Conservation (phyloP, 345 rosid genomes). For the Dovyalis caffra region DNA sequence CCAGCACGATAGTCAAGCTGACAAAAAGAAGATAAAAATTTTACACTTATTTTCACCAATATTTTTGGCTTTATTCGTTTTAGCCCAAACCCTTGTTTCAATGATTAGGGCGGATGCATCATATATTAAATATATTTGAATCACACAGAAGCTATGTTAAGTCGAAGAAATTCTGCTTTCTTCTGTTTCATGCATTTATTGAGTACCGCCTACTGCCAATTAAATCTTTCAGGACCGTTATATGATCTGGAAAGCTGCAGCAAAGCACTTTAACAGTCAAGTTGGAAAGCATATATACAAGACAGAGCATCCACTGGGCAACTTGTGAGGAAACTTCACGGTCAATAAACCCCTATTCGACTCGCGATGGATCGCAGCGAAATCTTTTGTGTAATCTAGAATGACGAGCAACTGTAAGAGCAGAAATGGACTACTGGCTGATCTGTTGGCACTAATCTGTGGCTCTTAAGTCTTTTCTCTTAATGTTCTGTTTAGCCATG, state of each 20-base stretch:
- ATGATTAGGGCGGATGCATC: not conserved
- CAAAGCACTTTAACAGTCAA: not conserved
- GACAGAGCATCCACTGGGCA: not conserved
- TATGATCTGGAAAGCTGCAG: not conserved
- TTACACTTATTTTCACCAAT: not conserved
- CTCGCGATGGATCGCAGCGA: not conserved
- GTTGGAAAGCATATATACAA: not conserved
- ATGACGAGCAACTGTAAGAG: not conserved
- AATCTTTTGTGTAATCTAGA: not conserved
- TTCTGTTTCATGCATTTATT: not conserved
- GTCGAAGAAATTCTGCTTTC: not conserved
- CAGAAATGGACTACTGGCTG: not conserved
- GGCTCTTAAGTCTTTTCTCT: too few species aligned
- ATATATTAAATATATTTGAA: too few species aligned
- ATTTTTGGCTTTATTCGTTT: not conserved
- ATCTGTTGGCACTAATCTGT: not conserved
- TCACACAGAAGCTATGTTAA: too few species aligned
- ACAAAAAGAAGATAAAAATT: not conserved
- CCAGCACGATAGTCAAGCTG: not conserved
- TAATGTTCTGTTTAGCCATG: too few species aligned
- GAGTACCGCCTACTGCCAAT: not conserved
- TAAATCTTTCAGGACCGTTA: not conserved
- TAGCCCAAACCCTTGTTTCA: not conserved
- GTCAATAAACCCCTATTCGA: not conserved
- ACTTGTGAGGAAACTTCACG: not conserved